Base-by-base conservation (phyloP, 1,284 basidiomycete species). In the Heterobasidion annosum region DNA sequence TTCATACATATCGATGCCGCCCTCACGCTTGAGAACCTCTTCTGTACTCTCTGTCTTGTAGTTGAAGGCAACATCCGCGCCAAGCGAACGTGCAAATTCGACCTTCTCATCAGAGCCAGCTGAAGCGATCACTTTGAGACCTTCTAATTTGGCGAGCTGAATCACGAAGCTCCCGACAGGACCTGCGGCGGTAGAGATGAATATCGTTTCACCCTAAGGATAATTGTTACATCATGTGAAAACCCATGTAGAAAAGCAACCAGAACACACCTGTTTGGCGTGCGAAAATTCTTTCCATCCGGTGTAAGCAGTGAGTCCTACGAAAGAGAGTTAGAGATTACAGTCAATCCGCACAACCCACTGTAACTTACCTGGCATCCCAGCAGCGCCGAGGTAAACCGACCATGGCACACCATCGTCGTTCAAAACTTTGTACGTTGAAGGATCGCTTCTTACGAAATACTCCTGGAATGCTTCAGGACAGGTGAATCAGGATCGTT, bases 41-140 rank as follows among this genome's bases (percentile, higher is more conserved):
- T 67, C 68, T 10, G 78, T 78, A 48, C 69, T 68, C 15, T 67
- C 67, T 0, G 70, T 77, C 69, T 90, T 91, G 73, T 91, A 91
- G 68, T 91, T 88, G 71, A 91, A 81, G 0, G 77, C 82, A 12
- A 81, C 76, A 63, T 92, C 86, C 5, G 81, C 81, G 0, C 87
- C 86, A 47, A 89, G 67, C 37, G 75, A 67, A 60, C 78, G 78
- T 60, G 88, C 73, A 65, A 80, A 85, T 10, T 72, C 66, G 52
- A 85, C 80, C 67, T 91, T 92, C 52, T 81, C 75, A 0, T 81
- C 75, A 0, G 82, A 80, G 0, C 88, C 87, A 0, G 86, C 84
- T 1, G 88, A 85, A 0, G 79, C 87, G 58, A 90, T 83, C 51
- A 91, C 85, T 58, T 82, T 84, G 33, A 82, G 66, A 0, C 83